A percentile compares a stretch with the other conserved stretches of the same genome.
Evolutionary conservation across 1,284 basidiomycete genomes (phyloP).

Genomic region (Earliella scabrosa): DNA sequence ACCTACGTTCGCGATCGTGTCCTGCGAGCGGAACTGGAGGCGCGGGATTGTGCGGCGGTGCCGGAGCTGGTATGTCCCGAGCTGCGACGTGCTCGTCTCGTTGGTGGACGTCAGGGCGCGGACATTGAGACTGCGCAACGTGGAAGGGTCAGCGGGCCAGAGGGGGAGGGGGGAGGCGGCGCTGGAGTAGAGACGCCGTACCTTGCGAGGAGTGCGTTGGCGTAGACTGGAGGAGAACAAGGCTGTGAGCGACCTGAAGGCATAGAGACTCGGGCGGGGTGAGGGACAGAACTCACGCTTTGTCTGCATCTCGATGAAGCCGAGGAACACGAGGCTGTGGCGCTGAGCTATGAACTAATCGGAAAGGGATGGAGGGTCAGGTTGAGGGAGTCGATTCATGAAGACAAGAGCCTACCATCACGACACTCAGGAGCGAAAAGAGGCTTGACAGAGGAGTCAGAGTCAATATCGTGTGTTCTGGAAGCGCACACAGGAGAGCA

Average conservation of each 20-base stretch:
- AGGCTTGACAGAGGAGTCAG: conserved; percentile 1
- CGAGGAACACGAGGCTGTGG: conserved; percentile 20
- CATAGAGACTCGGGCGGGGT: not conserved
- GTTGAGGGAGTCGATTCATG: not conserved
- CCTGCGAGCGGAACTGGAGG: not conserved
- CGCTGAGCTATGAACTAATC: conserved; percentile 18
- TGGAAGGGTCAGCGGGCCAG: too few relatives aligned
- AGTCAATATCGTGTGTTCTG: too few relatives aligned
- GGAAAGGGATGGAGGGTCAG: not conserved
- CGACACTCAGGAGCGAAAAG: conserved; percentile 18
- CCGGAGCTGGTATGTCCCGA: not conserved
- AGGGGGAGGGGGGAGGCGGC: not conserved
- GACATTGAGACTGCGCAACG: not conserved
- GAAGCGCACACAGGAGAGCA: too few relatives aligned
- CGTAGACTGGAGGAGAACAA: not conserved
- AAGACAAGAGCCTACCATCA: conserved; percentile 9
- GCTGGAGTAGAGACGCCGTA: not conserved
- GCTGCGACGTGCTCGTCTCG: not conserved
- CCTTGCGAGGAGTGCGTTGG: conserved; percentile 5
- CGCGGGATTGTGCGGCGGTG: not conserved
- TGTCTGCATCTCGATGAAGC: conserved; percentile 21
- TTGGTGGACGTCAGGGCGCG: not conserved
- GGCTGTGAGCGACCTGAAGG: too few relatives aligned
- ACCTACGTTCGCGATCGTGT: not conserved
- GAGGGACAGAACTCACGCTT: conserved; percentile 12